Base-by-base conservation (phyloP, 768 basidiomycete genomes). In the Mycena galericulata region DNA sequence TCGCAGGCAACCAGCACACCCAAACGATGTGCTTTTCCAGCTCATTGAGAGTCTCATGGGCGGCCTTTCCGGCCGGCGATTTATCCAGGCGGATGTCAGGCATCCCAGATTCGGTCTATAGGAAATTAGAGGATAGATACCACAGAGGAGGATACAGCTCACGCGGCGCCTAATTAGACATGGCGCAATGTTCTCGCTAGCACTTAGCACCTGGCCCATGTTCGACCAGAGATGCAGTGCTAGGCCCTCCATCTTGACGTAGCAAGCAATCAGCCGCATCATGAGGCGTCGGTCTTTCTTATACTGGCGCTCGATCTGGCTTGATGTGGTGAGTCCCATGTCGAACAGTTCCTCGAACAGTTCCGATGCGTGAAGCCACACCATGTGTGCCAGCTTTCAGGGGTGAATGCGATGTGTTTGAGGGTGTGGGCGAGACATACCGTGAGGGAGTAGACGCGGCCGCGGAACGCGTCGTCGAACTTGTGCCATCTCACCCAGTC, bases 351-450 rank as follows among this genome's bases (percentile, higher is more conserved):
- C 49, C 20, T 62, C 61, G 3, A 62, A 32, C 29, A 62, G 29
- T 53, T 62, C 61, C n/a, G 61, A 51, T 4, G 61, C 61, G 43
- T 62, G 49, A 5, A 53, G 36, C 61, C 61, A 62, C 36, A 51
- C 60, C 47, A 62, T 50, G 36, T 62, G 60, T 29, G 49, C 47
- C 49, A 62, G 17, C 60, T 62, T 12, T n/a, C 26, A 8, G 29
- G 20, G 29, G 15, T 14, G 1, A 14, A 10, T 20, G n/a, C 9
- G 20, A 20, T 30, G 27, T n/a, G n/a, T 7, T 30, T 14, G 29
- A 2, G 56, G 32, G 14, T 49, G 22, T 27, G 20, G 45, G 22
- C 2, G 11, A 7, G 45, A 49, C 59, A 22, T 18, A 60, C 59
- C 2, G 59, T 60, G 14, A 60, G 32, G 1, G 59, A 60, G 20